A percentile compares a stretch with the other conserved stretches of the same genome.
Conservation (phyloP, 176 grass and related monocot species). For the Oryza longistaminata region DNA sequence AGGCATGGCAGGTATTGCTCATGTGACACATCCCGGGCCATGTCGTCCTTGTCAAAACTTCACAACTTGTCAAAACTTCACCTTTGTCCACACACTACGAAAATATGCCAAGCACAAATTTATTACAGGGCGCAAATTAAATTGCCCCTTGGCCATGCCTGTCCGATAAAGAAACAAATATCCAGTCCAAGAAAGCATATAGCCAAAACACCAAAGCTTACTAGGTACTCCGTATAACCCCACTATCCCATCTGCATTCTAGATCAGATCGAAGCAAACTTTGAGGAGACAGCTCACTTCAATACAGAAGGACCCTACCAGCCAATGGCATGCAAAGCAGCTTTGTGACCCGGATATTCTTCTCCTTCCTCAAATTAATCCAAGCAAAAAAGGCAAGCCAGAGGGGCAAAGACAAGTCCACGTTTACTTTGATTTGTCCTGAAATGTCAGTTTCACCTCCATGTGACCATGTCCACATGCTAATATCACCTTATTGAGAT, state of each 20-base stretch:
- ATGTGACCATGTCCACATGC: neutral
- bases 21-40: neutral
- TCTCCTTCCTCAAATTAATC: constrained; percentile 3
- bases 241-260: neutral
- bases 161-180: neutral
- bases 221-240: neutral
- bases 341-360: neutral
- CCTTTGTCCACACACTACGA: constrained; percentile 12
- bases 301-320: constrained; percentile 24
- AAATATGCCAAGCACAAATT: neutral
- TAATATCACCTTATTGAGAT: neutral
- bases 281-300: constrained; percentile 13
- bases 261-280: constrained; percentile 18
- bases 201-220: constrained; percentile 1
- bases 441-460: constrained; percentile 18
- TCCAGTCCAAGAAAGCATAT: constrained; percentile 2
- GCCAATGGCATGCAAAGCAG: constrained; percentile 27
- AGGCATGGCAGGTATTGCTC: neutral
- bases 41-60: neutral
- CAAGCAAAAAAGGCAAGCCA: neutral
- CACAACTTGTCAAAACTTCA: neutral
- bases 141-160: neutral
- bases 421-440: constrained; percentile 3
- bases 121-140: constrained; percentile 24
- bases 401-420: neutral